Base-by-base conservation (phyloP, 1,139 yeast species). In the Nematodospora anomalae region DNA sequence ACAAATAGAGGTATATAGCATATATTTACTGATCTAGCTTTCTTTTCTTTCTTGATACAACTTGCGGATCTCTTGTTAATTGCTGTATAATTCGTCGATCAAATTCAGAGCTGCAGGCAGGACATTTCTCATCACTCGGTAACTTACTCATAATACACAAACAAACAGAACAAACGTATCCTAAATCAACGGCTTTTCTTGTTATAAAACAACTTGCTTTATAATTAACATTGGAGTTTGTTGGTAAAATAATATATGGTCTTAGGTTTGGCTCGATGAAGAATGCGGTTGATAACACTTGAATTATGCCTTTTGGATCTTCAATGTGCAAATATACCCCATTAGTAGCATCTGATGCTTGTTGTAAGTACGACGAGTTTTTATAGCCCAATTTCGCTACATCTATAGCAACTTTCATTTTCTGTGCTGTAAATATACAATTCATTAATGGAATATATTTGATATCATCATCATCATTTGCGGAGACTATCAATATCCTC, bases 381-480 rank as follows among this genome's bases (percentile, higher is more conserved):
- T 50, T 76, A 11, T 70, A 67, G 2, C 92, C 92, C 32, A 94
- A 65, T 55, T 90, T 89, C 42, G 94, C 90, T 13, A 90, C 89
- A 58, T 94, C 97, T 11, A 92, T 81, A 2, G 96, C 86, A 9
- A 92, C 80, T 52, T 82, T 83, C 82, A 86, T 77, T 59, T 89
- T 89, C 50, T 92, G 97, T 1, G 98, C 96, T 0, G 97, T 94
- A 62, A 94, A 94, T 29, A 92, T 90, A 47, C 94, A 76, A 60
- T 94, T 94, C 98, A 94, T 94, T 32, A 89, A 81, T 4, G 97
- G 87, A 28, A 92, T 87, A 58, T 94, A 94, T 42, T 87, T 87
- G 36, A 88, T 68, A 14, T 88, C 80, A 39, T 81, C 80, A 49
- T 88, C 94, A 45, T 83, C 89, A 44, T 83, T 80, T 13, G 85